Base-by-base conservation (phyloP, 2,329 filamentous ascomycete genomes). In the Bertia moriformis region DNA sequence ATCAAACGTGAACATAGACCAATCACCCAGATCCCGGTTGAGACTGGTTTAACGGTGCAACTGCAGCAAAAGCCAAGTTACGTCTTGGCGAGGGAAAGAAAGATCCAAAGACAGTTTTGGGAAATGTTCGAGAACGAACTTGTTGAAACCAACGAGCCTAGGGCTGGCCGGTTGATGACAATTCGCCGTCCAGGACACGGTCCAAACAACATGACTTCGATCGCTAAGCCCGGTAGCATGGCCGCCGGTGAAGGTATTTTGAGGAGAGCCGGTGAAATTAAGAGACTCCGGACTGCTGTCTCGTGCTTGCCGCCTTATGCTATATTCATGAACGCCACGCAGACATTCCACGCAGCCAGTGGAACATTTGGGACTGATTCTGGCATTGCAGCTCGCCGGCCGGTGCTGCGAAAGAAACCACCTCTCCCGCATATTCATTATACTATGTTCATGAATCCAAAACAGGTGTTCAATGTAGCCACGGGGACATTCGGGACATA, bases 321-420 rank as follows among this genome's bases (percentile, higher is more conserved):
- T 10, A 57, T 59, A 48, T 40, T 63, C 17, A 59, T 61, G 51
- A 54, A 51, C 36, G 52, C 61, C 14, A 44, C 43, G 13, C 59
- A 62, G 37, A 40, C 42, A 1, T 67, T 64, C 45, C 52, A 65
- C 41, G 19, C 47, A 5, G 42, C 44, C 3, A 62, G 49, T 20
- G 63, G 65, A 3, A 68, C 65, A 0, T 67, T 67, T 46, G 60
- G 58, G 2, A 67, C 64, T 0, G 50, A 59, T n/a, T 54, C 55
- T 39, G 46, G 46, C 18, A 38, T 49, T n/a, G 41, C 44, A 42
- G 42, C 45, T 20, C 27, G 42, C 20, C 39, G 38, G n/a, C n/a
- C n/a, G n/a, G n/a, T n/a, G n/a, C n/a, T n/a, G n/a, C n/a, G n/a
- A n/a, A n/a, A n/a, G n/a, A n/a, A n/a, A n/a, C n/a, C n/a, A n/a